Evolutionary conservation across 768 basidiomycete species (phyloP).

Genomic region (Naganishia onofrii): DNA sequence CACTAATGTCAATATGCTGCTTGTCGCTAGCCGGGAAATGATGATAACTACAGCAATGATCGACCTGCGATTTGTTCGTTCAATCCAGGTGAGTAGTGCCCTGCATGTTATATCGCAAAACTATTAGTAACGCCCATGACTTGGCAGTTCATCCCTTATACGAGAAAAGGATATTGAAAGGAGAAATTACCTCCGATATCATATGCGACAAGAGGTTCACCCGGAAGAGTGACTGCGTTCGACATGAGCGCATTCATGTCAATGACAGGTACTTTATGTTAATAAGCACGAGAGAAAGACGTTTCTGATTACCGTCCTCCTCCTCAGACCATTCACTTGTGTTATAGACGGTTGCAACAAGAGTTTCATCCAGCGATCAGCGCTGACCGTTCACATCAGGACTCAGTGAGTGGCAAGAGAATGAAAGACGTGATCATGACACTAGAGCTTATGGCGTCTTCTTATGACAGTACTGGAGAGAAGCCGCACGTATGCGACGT

Average conservation of each 20-base stretch:
- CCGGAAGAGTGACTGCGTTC: slow-evolving; percentile 52
- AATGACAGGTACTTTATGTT: slow-evolving; percentile 52
- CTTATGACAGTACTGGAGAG: slow-evolving; percentile 50
- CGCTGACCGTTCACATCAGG: slow-evolving; percentile 51
- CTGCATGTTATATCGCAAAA: no score
- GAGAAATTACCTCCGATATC: slow-evolving; percentile 18
- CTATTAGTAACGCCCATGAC: no score
- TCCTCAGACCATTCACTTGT: slow-evolving; percentile 44
- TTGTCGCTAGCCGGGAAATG: neutral
- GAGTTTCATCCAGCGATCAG: slow-evolving; percentile 46
- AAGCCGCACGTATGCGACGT: slow-evolving; percentile 50
- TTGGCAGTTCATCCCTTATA: slow-evolving; percentile 20
- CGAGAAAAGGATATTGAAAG: neutral
- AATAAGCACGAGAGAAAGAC: neutral
- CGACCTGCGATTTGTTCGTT: slow-evolving; percentile 27
- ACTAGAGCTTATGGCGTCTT: neutral
- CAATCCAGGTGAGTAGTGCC: no score
- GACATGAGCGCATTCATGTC: slow-evolving; percentile 55
- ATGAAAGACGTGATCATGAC: neutral
- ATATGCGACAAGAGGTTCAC: slow-evolving; percentile 53
- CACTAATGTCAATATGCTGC: neutral
- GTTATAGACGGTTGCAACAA: slow-evolving; percentile 41
- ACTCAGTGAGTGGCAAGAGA: slow-evolving; percentile 44
- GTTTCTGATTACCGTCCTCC: neutral
- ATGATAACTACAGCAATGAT: slow-evolving; percentile 5